Base-by-base conservation (phyloP, 768 basidiomycete species). In the Coprinopsis sp. region DNA sequence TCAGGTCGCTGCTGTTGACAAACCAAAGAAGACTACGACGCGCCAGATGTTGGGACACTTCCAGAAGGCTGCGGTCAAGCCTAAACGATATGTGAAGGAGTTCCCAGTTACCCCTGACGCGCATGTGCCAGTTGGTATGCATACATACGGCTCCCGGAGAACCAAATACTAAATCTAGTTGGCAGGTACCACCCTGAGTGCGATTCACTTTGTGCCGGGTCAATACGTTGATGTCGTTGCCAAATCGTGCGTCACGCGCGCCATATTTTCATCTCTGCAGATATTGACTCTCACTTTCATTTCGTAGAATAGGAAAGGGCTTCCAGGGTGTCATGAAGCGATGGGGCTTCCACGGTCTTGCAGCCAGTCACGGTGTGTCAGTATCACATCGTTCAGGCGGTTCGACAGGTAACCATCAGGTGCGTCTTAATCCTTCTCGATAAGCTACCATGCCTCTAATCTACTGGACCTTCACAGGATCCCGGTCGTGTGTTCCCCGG, bases 241-340 rank as follows among this genome's bases (percentile, higher is more conserved):
- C 6, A 88, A 87, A 54, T 91, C 89, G 95, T 98, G 58, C 55
- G 90, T 78, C 27, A 21, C n/a, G n/a, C n/a, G n/a, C n/a, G n/a
- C n/a, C n/a, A n/a, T n/a, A 28, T 8, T 38, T 46, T 21, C n/a
- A n/a, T 44, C 21, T 21, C 1, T 12, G 49, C 27, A 33, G 16
- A 23, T 37, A 19, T 5, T 8, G 22, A 13, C 10, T 22, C 27
- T 10, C 34, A 41, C 27, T 40, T 18, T 29, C 14, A 16, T 23
- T 33, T 19, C 51, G 18, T 37, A 99, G 94, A 3, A 88, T 95
- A 48, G 96, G 96, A 19, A 98, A 98, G 67, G 96, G 96, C 6
- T 97, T 94, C 66, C 88, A 91, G 53, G 96, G 96, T 58, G 82
- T 78, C 23, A 99, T 99, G 96, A 99, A 98, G 64, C 76, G 91